Base-by-base conservation (phyloP, 352 stramenopile species). In the Elongisporangium prolatum region DNA sequence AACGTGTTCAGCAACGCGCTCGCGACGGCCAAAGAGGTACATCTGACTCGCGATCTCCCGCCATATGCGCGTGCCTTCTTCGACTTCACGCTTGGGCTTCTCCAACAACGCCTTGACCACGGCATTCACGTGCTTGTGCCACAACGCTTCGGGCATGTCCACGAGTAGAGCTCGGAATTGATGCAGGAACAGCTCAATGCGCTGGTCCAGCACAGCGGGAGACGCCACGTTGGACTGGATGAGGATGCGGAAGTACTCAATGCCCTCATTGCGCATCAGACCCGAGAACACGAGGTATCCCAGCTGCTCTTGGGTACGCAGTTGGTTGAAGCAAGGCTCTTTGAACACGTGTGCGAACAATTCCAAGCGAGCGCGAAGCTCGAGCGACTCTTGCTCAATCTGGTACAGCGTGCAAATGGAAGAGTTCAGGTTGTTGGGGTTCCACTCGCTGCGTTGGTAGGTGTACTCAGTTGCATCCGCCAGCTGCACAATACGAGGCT, bases 231-330 rank as follows among this genome's bases (percentile, higher is more conserved):
- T 80, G 3, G 84, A 95, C 62, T 96, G 85, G 14, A 94, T 67
- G n/a, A 95, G 69, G 48, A 93, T 66, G n/a, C 80, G 81, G 59
- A 92, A 87, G 56, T 77, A 86, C 38, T 82, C 68, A 24, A 91
- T 66, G 40, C 78, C 77, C 48, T 86, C 67, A 0, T 69, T 67
- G 18, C 68, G 60, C 55, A 77, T 66, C 9, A 75, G 62, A 11
- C 71, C 77, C 0, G 69, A 88, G 52, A 89, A 93, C 10, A 97
- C 88, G 20, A 96, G 79, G 54, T 97, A 98, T 4, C 91, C 91
- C 2, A 98, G 77, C 64, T 97, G 90, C 65, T 98, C 89, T 63
- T 95, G 79, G 9, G 91, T 97, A n/a, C 91, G 86, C n/a, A 98
- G 74, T 55, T 96, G 82, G 67, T 97, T 90, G 69, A 97, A 98